Evolutionary conservation across 352 stramenopile genomes (phyloP), one percentile per base, ranked within the genome.

Genomic region (Phytopythium sindhum): DNA sequence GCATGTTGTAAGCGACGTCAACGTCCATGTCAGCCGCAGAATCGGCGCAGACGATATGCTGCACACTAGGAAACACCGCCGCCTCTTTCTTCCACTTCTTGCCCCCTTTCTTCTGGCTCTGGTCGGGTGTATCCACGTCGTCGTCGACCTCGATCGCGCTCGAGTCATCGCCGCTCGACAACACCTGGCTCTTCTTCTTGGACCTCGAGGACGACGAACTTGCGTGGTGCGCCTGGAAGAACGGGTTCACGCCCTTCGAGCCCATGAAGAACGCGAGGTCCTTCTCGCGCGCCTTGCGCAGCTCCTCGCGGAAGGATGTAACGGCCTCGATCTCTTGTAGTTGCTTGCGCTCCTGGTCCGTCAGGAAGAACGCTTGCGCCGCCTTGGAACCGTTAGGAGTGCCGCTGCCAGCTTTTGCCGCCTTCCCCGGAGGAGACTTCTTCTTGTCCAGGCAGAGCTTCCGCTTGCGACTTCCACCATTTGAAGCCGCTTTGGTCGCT

Each of bases 261-360:
- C 77, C 78, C n/a, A 67, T 74, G 47, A 90, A 93, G 58, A 91
- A 93, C 26, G 72, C 80, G 21, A 83, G 61, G 63, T 93, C 84
- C 21, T 86, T 85, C 55, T 93, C 84, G 7, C 84, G 81, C 24
- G 80, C 78, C 60, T 84, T 69, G 2, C 79, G 75, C 47, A 91
- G 64, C 41, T 93, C 73, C 44, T 90, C 82, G 15, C 81, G 82
- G 41, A 93, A 81, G 8, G 71, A 65, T 9, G 73, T 78, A 37
- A 91, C 66, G 3, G 84, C 77, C 37, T 93, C 80, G 59, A 90
- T 86, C 61, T 89, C 82, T 45, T 90, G 79, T 0, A 89, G 57
- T 42, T 91, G 76, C 47, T 89, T 89, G 64, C 80, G 84, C 59
- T 88, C 73, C 48, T 81, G 63, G 29, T 89, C 77, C 9, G 64